These are phyloP conservation scores for Taphrina confusa DNA, from an alignment of 1,139 yeast species.

Conservation along the genomic window DNA sequence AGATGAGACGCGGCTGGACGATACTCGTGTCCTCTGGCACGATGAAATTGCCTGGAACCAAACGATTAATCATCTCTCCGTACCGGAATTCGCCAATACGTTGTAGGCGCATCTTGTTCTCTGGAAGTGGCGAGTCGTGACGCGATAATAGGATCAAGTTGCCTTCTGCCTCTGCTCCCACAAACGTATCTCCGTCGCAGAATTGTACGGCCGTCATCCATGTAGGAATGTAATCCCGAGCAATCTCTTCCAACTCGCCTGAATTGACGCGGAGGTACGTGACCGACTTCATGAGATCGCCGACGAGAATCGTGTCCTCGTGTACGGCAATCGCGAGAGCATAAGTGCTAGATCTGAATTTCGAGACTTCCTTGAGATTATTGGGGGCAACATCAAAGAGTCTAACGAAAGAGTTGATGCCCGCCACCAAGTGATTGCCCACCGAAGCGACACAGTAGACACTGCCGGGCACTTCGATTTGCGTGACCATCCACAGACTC, in stretches of 20 bases:
- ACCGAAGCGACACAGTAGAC: constrained; percentile 38
- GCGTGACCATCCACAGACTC: constrained; percentile 36
- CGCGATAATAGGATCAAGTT: constrained; percentile 38
- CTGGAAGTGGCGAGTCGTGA: constrained; percentile 29
- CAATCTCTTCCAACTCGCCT: constrained; percentile 37
- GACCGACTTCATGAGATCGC: constrained; percentile 41
- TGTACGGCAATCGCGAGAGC: constrained; percentile 39
- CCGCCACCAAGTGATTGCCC: constrained; percentile 37
- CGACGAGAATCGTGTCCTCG: constrained; percentile 38
- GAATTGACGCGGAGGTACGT: constrained; percentile 29
- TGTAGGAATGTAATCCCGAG: constrained; percentile 41
- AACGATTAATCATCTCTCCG: constrained; percentile 41
- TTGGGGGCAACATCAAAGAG: constrained; percentile 8
- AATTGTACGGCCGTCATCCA: constrained; percentile 41
- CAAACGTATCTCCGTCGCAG: constrained; percentile 31
- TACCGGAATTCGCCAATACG: constrained; percentile 37
- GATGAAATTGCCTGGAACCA: constrained; percentile 35
- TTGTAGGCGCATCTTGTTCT: constrained; percentile 35
- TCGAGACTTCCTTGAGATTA: constrained; percentile 18
- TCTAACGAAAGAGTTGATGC: constrained; percentile 40
- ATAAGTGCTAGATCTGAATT: constrained; percentile 39
- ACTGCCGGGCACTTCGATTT: constrained; percentile 39
- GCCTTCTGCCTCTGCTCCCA: constrained; percentile 42
- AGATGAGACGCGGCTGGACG: constrained; percentile 39
- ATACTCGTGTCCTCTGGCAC: constrained; percentile 24